Percentiles rank a stretch among this genome's conserved stretches.
Conservation (phyloP, 2,329 filamentous ascomycete genomes). For the Rutstroemia sydowiana region DNA sequence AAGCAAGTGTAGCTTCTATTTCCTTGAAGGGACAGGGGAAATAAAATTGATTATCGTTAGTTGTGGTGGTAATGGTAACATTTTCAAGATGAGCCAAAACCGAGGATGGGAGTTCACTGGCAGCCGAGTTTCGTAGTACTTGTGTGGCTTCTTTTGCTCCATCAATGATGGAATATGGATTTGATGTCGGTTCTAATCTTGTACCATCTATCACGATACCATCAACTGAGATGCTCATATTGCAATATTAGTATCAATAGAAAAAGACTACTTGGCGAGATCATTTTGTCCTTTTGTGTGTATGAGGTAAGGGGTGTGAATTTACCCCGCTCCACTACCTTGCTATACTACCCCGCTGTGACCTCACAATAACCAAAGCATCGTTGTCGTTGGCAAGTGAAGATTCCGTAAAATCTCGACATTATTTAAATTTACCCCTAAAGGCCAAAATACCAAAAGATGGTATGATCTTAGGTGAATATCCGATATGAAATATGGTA, state of each 20-base stretch:
- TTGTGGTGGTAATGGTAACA: conserved; percentile 22
- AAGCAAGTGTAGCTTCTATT: conserved; percentile 37
- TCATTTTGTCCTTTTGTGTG: too few relatives aligned
- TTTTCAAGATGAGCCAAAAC: conserved; percentile 19
- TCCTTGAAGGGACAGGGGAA: conserved; percentile 43
- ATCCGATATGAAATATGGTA: too few relatives aligned
- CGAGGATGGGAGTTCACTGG: conserved; percentile 19
- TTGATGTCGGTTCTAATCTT: not conserved
- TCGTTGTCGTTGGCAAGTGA: too few relatives aligned
- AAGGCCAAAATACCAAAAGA: too few relatives aligned
- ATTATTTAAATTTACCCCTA: too few relatives aligned
- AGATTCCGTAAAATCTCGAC: too few relatives aligned
- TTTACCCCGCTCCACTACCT: too few relatives aligned
- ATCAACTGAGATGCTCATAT: not conserved
- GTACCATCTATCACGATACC: not conserved
- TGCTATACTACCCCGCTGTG: too few relatives aligned
- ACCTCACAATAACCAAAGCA: too few relatives aligned
- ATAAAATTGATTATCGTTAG: conserved; percentile 30
- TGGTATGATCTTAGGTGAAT: too few relatives aligned
- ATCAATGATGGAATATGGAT: conserved; percentile 22
- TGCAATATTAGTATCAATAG: not conserved
- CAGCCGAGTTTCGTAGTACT: conserved; percentile 13
- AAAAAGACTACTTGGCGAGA: too few relatives aligned
- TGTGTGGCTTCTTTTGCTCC: conserved; percentile 21
- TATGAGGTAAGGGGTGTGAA: too few relatives aligned